phyloP scores from a whole-genome alignment of 2,329 filamentous ascomycete genomes.

The Diaporthe velutina region DNA sequence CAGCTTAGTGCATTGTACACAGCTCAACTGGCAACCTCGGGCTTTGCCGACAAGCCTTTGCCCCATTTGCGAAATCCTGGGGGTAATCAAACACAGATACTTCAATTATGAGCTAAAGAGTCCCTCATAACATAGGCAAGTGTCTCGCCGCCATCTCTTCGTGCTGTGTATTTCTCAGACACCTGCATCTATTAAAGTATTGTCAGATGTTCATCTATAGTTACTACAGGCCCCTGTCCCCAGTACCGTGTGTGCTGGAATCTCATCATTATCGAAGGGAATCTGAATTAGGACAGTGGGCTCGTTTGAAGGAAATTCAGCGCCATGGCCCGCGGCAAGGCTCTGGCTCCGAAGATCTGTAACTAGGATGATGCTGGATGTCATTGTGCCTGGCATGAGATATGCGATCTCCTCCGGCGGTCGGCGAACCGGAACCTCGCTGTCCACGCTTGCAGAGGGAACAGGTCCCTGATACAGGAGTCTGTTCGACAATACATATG shows the following conservation, averaged over 20 bases:
- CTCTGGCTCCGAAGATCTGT: neutral
- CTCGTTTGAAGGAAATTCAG: neutral
- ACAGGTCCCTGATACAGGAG: neutral
- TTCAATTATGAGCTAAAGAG: no score
- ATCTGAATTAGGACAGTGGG: neutral
- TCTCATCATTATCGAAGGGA: neutral
- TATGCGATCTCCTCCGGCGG: neutral
- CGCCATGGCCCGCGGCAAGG: neutral
- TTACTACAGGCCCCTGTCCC: neutral
- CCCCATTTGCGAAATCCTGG: no score
- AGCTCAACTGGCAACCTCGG: no score
- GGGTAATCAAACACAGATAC: no score
- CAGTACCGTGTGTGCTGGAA: neutral
- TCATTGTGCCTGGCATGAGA: neutral
- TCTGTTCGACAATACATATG: neutral
- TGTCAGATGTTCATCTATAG: no score
- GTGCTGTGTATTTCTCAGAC: no score
- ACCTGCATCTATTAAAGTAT: no score
- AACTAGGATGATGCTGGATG: neutral
- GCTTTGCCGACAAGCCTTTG: no score
- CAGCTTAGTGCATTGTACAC: no score
- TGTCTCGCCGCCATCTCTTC: no score
- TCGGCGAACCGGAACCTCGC: no score
- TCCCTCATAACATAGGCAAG: no score
- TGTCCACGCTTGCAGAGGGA: neutral